Conservation (phyloP, 331 rosid species). For the Prunus yedoensis region DNA sequence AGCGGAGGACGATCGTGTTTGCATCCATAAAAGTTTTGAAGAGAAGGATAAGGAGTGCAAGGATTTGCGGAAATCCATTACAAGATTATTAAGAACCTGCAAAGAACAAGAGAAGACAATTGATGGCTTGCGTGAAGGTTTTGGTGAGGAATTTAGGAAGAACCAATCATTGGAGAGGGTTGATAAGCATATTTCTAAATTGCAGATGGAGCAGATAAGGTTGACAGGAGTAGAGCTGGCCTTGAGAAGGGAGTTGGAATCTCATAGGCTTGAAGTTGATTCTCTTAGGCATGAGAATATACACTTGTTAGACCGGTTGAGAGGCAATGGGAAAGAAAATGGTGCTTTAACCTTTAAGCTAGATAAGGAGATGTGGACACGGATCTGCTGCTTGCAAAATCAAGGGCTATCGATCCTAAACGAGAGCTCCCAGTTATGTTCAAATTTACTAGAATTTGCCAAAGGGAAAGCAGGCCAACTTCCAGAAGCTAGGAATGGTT, state of each 20-base stretch:
- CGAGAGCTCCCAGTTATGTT: slow-evolving; percentile 64
- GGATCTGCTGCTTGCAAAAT: slow-evolving; percentile 69
- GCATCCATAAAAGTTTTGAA: slow-evolving; percentile 56
- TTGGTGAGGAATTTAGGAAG: slow-evolving; percentile 44
- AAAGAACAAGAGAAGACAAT: slow-evolving; percentile 90
- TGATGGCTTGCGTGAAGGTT: slow-evolving; percentile 59
- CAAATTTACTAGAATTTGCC: slow-evolving; percentile 56
- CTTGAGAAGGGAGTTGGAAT: slow-evolving; percentile 78
- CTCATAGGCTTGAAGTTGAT: slow-evolving; percentile 67
- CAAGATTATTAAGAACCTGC: slow-evolving; percentile 78
- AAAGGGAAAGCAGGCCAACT: slow-evolving; percentile 53
- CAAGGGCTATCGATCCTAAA: slow-evolving; percentile 76
- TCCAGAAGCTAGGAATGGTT: slow-evolving; percentile 39
- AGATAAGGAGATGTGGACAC: slow-evolving; percentile 72
- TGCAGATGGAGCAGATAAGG: slow-evolving; percentile 84
- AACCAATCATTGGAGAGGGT: slow-evolving; percentile 49
- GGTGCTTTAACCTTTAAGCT: slow-evolving; percentile 62
- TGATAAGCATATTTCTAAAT: slow-evolving; percentile 53
- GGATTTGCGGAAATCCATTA: slow-evolving; percentile 69
- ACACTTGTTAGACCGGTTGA: slow-evolving; percentile 58
- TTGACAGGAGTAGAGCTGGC: slow-evolving; percentile 71
- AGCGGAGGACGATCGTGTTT: slow-evolving; percentile 56
- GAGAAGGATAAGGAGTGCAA: slow-evolving; percentile 84
- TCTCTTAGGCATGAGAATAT: slow-evolving; percentile 92
- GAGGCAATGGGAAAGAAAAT: slow-evolving; percentile 66